These are phyloP conservation scores for Phascolomyces articulosus DNA, from an alignment of 371 early-diverging fungal genomes.

Conservation along the genomic window DNA sequence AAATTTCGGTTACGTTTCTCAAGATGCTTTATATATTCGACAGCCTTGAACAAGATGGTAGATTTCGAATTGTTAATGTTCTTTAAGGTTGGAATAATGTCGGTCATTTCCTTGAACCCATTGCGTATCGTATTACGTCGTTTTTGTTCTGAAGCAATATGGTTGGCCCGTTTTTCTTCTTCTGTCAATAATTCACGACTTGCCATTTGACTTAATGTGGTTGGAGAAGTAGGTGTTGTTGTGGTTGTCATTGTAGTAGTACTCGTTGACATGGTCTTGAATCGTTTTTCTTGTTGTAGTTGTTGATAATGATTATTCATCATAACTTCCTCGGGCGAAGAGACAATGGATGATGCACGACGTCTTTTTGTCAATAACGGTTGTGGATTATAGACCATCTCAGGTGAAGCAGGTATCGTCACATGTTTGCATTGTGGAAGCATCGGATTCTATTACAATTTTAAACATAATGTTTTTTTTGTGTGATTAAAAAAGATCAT, in stretches of 20 bases:
- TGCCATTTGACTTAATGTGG: not conserved
- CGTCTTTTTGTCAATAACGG: not conserved
- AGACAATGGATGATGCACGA: not conserved
- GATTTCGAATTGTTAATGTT: constrained; percentile 61
- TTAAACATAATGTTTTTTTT: not conserved
- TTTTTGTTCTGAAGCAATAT: constrained; percentile 73
- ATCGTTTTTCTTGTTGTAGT: no score
- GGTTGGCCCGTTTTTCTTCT: constrained; percentile 73
- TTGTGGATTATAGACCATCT: not conserved
- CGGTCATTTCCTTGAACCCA: constrained; percentile 83
- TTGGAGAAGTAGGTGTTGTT: not conserved
- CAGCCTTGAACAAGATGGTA: constrained; percentile 58
- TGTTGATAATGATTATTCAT: no score
- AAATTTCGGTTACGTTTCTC: constrained; percentile 53
- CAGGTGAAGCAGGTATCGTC: constrained; percentile 13
- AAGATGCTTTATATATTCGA: constrained; percentile 47
- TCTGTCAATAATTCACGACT: constrained; percentile 69
- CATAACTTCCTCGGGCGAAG: not conserved
- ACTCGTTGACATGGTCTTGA: not conserved
- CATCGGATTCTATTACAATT: not conserved
- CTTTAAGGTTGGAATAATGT: constrained; percentile 73
- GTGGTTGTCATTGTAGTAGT: not conserved
- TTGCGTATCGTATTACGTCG: constrained; percentile 85
- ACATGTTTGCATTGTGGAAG: constrained; percentile 14
- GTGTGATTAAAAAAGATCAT: not conserved